Evolutionary conservation across 2,329 filamentous ascomycete genomes (phyloP).

Genomic region (Ascochyta lentis): DNA sequence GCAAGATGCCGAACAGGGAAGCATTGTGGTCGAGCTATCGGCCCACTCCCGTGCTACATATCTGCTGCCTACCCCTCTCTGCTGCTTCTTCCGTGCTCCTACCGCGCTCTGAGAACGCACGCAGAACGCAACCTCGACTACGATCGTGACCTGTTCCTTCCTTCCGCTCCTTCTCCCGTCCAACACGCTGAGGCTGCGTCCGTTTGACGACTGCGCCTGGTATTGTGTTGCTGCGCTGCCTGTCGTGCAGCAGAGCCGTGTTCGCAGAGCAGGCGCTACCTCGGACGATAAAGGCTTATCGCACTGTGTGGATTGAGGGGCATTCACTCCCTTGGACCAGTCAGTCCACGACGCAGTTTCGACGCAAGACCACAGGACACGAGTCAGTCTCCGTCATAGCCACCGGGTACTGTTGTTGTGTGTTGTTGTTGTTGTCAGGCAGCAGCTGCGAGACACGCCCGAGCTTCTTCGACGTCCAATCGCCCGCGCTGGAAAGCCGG

Average conservation of each 20-base stretch:
- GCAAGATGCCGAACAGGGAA: constrained; percentile 30
- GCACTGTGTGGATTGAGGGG: constrained; percentile 32
- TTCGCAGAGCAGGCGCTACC: constrained; percentile 33
- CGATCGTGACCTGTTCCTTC: not conserved
- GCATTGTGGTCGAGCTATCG: constrained; percentile 34
- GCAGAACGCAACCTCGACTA: constrained; percentile 10
- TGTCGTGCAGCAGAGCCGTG: constrained; percentile 20
- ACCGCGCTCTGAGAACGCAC: constrained; percentile 19
- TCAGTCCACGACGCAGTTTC: constrained; percentile 7
- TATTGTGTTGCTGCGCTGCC: not conserved
- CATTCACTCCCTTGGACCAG: constrained; percentile 21
- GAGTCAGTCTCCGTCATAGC: constrained; percentile 13
- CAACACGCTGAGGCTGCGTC: not conserved
- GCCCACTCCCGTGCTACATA: constrained; percentile 40
- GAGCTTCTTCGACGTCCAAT: constrained; percentile 38
- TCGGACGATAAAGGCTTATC: constrained; percentile 47
- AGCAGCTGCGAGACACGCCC: constrained; percentile 33
- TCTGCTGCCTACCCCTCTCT: constrained; percentile 45
- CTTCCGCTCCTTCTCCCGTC: not conserved
- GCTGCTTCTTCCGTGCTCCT: constrained; percentile 17
- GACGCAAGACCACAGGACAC: constrained; percentile 5
- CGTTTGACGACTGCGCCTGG: too few relatives aligned
- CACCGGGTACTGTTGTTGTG: constrained; percentile 16
- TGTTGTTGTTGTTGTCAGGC: constrained; percentile 36
- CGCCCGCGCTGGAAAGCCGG: constrained; percentile 29